These are phyloP conservation scores for Haplosporangium gracile DNA, from an alignment of 192 early-diverging fungal species.

Conservation along the genomic window DNA sequence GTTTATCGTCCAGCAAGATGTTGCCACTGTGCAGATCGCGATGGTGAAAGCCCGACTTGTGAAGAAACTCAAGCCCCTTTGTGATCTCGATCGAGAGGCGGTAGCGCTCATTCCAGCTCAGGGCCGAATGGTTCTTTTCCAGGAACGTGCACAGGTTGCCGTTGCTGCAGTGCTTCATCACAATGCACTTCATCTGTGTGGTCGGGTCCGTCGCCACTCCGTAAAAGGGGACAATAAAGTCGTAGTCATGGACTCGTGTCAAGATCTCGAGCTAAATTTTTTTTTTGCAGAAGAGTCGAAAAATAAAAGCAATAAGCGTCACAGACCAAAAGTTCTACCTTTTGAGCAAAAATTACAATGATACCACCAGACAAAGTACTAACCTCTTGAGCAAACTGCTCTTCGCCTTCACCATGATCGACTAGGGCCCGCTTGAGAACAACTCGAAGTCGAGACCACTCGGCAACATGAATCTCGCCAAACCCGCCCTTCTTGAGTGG, in stretches of 20 bases:
- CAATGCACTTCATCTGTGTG: constrained; percentile 38
- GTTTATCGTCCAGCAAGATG: constrained; percentile 56
- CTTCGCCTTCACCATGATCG: constrained; percentile 32
- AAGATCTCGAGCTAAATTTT: constrained; percentile 39
- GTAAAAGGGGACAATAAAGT: constrained; percentile 53
- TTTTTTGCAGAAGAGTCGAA: neutral
- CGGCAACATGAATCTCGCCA: constrained; percentile 50
- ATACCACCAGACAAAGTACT: neutral
- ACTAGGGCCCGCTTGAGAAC: constrained; percentile 41
- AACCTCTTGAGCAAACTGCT: constrained; percentile 56
- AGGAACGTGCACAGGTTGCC: constrained; percentile 52
- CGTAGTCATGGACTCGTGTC: constrained; percentile 53
- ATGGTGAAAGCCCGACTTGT: constrained; percentile 59
- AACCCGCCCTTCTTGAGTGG: constrained; percentile 52
- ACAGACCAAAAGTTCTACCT: neutral
- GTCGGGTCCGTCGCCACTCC: constrained; percentile 39
- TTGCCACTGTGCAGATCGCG: constrained; percentile 63
- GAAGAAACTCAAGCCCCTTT: constrained; percentile 55
- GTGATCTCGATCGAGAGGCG: constrained; percentile 55
- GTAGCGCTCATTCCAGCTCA: constrained; percentile 52
- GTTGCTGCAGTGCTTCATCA: constrained; percentile 54
- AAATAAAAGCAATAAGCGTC: neutral
- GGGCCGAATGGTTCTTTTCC: constrained; percentile 29
- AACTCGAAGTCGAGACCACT: constrained; percentile 45
- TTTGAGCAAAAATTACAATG: neutral